Evolutionary conservation across 169 alveolate genomes (phyloP), one percentile per base, ranked within the genome.

Genomic region (Eimeria maxima): DNA sequence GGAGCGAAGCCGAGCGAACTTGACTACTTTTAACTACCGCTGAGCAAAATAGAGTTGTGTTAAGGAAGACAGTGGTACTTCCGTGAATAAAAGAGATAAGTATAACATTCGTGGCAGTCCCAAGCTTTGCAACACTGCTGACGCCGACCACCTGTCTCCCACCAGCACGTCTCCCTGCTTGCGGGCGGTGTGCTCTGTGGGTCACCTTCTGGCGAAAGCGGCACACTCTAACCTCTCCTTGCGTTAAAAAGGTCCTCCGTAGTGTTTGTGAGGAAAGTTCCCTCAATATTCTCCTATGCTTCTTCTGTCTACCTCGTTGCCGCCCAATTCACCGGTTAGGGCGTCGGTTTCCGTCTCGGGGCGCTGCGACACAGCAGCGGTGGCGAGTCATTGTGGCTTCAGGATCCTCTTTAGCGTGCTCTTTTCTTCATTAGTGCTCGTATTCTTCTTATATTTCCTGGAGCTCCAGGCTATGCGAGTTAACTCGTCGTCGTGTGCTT

Each of bases 151-250:
- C 93, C 93, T 53, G 93, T 84, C 93, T 84, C 93, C 57, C 80
- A 57, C 55, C 33, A 55, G 93, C 93, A 84, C 93, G 93, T 84
- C 93, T 84, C 93, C 80, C 93, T 84, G 93, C 93, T 84, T 60
- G 93, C 93, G 38, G 29, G 76, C 63, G n/a, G 93, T n/a, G 86
- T 74, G 53, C 63, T 74, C 86, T 74, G 38, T 44, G 93, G 78
- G 93, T 53, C 69, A 24, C 69, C 93, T 33, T 29, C 42, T 29
- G 78, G 78, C 38, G 60, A 22, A 60, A 84, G 74, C 78, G 33
- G 93, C 50, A 53, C 93, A 84, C 45, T 84, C 55, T 69, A 84
- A 53, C 93, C 78, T 84, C 76, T n/a, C 93, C 93, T 60, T 18
- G 57, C 60, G 80, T 57, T 57, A 18, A 53, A 24, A 60, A n/a